Base-by-base conservation (phyloP, 2,329 filamentous ascomycete species). In the Pseudogymnoascus sp. region DNA sequence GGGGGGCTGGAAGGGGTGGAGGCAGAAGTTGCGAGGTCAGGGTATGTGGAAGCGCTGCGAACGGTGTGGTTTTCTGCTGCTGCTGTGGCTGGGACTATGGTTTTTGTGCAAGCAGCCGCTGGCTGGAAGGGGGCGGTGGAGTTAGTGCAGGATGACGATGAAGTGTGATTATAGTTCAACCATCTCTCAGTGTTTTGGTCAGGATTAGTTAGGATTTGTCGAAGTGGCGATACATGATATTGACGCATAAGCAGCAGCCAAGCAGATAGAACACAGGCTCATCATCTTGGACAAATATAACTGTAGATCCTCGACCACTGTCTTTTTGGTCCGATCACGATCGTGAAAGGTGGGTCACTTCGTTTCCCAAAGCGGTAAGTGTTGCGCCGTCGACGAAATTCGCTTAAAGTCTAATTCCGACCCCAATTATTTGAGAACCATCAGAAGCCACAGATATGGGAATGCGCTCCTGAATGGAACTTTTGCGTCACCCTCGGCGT, bases 81-180 rank as follows among this genome's bases (percentile, higher is more conserved):
- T 14, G 77, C 72, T 0, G 66, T 86, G 57, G 78, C 79, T 1
- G 61, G 80, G 11, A 57, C 76, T 2, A 79, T 82, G 64, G 73
- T 80, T 1, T 64, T 80, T 2, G 70, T 83, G 14, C 84, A 86
- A 67, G 83, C 83, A 4, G 77, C 78, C 1, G 82, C 82, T 1
- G 84, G 84, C 2, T 85, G 82, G 82, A 76, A 68, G 18, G 71
- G 72, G 12, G 72, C 75, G 18, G 66, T 30, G 9, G 43, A 50
- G 43, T 30, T 18, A 14, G 12, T 43, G 12, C 39, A 25, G 6
- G 43, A 50, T 15, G 43, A 50, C 2, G 43, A 30, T 6, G 43
- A 50, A 11, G 25, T 30, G 8, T 50, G 8, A 50, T 30, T 30
- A 1, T 50, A 25, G 9, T 18, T 6, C 25, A 8, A 4, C 22